Evolutionary conservation across 768 basidiomycete genomes (phyloP).

Genomic region (Mycena olivaceomarginata): DNA sequence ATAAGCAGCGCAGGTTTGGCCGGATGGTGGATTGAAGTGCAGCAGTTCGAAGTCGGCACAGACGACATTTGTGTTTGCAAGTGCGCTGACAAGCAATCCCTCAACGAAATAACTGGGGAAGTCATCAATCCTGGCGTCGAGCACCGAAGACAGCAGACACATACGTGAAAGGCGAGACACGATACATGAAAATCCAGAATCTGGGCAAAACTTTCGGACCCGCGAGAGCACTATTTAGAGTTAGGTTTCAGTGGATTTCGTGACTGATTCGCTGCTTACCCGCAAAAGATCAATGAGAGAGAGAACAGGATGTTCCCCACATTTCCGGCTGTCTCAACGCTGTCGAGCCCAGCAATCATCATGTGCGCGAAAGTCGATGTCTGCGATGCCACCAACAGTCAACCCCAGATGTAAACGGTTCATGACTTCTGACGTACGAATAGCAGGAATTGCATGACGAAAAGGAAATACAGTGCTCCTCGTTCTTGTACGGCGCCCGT

Average conservation of each 20-base stretch:
- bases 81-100: not conserved
- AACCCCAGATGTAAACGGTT: not conserved
- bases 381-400: conserved; percentile 5
- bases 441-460: conserved; percentile 57
- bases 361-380: conserved; percentile 51
- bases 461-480: conserved; percentile 62
- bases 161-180: conserved; percentile 57
- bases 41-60: conserved; percentile 75
- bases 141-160: conserved; percentile 53
- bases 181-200: conserved; percentile 59
- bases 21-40: conserved; percentile 70
- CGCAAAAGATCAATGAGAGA: conserved; percentile 62
- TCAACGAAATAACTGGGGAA: too few relatives aligned
- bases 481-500: conserved; percentile 57
- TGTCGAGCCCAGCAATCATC: conserved; percentile 57
- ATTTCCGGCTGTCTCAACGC: conserved; percentile 62
- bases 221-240: not conserved
- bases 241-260: not conserved
- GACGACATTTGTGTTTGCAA: conserved; percentile 56
- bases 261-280: conserved; percentile 55
- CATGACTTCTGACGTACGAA: conserved; percentile 51
- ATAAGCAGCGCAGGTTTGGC: conserved; percentile 72
- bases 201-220: conserved; percentile 25
- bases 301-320: conserved; percentile 63
- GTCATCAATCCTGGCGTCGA: conserved; percentile 37